Base-by-base conservation (phyloP, 257 asterid species). In the Salvia splendens region DNA sequence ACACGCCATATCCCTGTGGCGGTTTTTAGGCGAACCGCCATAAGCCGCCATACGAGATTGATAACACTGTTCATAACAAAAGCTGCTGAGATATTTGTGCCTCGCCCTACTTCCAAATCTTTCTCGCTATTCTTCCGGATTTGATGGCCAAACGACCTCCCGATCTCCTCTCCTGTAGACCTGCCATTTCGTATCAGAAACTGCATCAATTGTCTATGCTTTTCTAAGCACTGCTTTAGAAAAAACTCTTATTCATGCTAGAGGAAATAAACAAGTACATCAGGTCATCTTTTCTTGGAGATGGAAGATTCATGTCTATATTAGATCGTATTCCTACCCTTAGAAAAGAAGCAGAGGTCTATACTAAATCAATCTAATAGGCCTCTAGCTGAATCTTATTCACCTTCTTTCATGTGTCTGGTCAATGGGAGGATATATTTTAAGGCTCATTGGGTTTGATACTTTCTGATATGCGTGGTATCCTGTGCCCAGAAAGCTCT, bases 401-500 rank as follows among this genome's bases (percentile, higher is more conserved):
- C 40, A 17, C 40, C 41, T 14, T 24, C 28, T 24, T 11, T 50
- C 4, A 48, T 46, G 59, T n/a, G 11, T 30, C 32, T 4, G 16
- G 51, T 24, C 35, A 24, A 10, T 69, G 54, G 67, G 5, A n/a
- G 30, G 69, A 42, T 16, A 10, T 51, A 16, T 35, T 64, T 12
- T 67, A 16, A n/a, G 50, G 7, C 54, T 58, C 14, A 40, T 33
- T 46, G 8, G 56, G 4, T 16, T 28, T 46, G 11, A 3, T 52
- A 46, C 57, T 42, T 36, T 64, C 28, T 65, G 40, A 74, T 40
- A 32, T 54, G 5, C 50, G 35, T 50, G 43, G 14, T 33, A 24
- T 3, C 30, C 30, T 24, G 30, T 11, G 35, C 12, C 10, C 9
- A 11, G 36, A 6, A 12, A 42, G 78, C 35, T 49, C 5, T 9